Evolutionary conservation across 1,284 basidiomycete genomes (phyloP).

Genomic region (Tilletiopsis washingtonensis): DNA sequence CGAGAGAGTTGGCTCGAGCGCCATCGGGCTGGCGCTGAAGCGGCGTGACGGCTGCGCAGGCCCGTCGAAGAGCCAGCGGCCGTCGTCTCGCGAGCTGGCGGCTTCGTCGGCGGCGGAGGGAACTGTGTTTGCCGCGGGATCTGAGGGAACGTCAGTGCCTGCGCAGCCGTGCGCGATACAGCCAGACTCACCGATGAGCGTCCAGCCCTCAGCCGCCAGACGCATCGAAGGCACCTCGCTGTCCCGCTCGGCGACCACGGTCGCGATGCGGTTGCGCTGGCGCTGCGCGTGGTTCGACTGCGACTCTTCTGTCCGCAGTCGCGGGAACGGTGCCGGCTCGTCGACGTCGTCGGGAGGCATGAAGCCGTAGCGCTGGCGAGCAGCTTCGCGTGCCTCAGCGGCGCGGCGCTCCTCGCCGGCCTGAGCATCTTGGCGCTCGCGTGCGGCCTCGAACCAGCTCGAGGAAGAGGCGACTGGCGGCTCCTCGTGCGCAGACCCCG

Average conservation of each 20-base stretch:
- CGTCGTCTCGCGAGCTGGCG: not conserved
- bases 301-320: not conserved
- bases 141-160: not conserved
- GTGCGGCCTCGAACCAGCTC: not conserved
- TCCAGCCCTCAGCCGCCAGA: conserved; percentile 2
- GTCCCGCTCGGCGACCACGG: not conserved
- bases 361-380: not conserved
- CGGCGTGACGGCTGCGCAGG: conserved; percentile 2
- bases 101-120: not conserved
- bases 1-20: not conserved
- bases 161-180: not conserved
- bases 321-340: too few relatives aligned
- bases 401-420: not conserved
- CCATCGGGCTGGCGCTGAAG: conserved; percentile 1
- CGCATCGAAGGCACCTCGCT: not conserved
- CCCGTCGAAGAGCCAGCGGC: conserved; percentile 2
- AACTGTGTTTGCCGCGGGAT: too few relatives aligned
- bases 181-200: conserved; percentile 1
- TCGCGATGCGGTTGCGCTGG: not conserved
- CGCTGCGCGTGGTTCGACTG: not conserved
- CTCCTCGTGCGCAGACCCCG: not conserved
- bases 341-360: not conserved
- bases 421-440: not conserved
- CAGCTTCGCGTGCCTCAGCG: not conserved
- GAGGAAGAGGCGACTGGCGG: not conserved